Base-by-base conservation (phyloP, 371 early-diverging fungal species). In the Mucor indicus region DNA sequence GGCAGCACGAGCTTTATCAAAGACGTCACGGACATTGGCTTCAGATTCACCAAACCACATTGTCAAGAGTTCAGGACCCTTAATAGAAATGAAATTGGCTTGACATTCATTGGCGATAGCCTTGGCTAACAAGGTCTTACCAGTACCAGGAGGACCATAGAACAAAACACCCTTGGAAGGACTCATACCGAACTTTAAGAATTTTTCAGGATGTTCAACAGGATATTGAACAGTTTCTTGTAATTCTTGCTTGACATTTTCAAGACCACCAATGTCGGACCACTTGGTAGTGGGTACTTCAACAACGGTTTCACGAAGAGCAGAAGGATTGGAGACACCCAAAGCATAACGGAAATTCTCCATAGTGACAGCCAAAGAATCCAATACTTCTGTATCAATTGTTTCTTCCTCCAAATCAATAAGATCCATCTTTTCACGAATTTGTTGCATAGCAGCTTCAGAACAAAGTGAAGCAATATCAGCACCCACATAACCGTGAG, bases 21-120 rank as follows among this genome's bases (percentile, higher is more conserved):
- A 99, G 20, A 99, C 95, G 67, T 99, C 98, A 50, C 99, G 91
- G 24, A 99, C 98, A 64, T 99, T 99, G 53, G 98, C 96, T 74
- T 99, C 99, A 27, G 98, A 97, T 72, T 99, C 99, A 74, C 99
- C 99, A 59, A 99, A 98, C 97, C 98, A 99, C 99, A 98, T 99
- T 42, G 98, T 99, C 48, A 99, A 80, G 49, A 99, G 83, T 74
- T 99, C 99, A 39, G 99, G 99, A 42, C 99, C 99, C 84, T 98
- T 99, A 81, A 99, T 93, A 16, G 96, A 96, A 60, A 99, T 99
- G 68, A 99, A 99, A 79, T 99, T 99, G 68, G 99, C 99, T 70
- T 99, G 98, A 78, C 99, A 99, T 80, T 99, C 99, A 62, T 97
- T 98, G 57, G 99, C 99, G 65, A 99, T 97, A 23, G 99, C 99